phyloP scores from a whole-genome alignment of 1,284 basidiomycete species.

The Vanrija sp. region DNA sequence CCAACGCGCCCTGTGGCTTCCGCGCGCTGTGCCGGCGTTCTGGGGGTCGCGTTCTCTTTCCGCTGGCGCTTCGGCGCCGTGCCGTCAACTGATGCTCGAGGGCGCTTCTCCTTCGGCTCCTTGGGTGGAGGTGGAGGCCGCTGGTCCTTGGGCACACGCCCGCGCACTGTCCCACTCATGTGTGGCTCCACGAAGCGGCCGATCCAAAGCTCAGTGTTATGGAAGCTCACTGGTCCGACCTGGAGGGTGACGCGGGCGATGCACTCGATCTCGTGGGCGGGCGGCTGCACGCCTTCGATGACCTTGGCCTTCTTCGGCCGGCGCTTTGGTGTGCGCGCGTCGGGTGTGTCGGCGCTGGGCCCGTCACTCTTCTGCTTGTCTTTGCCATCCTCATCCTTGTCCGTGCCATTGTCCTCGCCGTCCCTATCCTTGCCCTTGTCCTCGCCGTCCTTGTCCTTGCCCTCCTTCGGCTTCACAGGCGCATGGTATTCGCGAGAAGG shows the following conservation, averaged over 20 bases:
- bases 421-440: not conserved
- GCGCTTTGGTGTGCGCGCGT: not conserved
- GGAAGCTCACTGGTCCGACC: constrained; percentile 40
- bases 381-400: not conserved
- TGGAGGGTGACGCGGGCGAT: constrained; percentile 37
- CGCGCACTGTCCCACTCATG: constrained; percentile 9
- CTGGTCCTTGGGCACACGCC: constrained; percentile 7
- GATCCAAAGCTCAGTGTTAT: constrained; percentile 43
- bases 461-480: constrained; percentile 7
- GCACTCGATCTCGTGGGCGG: constrained; percentile 46
- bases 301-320: constrained; percentile 1
- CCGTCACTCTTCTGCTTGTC: not conserved
- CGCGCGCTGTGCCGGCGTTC: not conserved
- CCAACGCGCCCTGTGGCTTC: too few relatives aligned
- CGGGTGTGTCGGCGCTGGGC: not conserved
- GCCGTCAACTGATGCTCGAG: not conserved
- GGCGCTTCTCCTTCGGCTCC: constrained; percentile 8
- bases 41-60: not conserved
- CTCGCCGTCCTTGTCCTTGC: not conserved
- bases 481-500: constrained; percentile 19
- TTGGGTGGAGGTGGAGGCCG: constrained; percentile 7
- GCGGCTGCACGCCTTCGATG: constrained; percentile 22
- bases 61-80: constrained; percentile 4
- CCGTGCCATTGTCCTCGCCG: too few relatives aligned
- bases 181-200: constrained; percentile 41